Percentiles rank a stretch among this genome's conserved stretches.
phyloP scores from a whole-genome alignment of 2,329 filamentous ascomycete genomes.

The Cladosporium sp. region DNA sequence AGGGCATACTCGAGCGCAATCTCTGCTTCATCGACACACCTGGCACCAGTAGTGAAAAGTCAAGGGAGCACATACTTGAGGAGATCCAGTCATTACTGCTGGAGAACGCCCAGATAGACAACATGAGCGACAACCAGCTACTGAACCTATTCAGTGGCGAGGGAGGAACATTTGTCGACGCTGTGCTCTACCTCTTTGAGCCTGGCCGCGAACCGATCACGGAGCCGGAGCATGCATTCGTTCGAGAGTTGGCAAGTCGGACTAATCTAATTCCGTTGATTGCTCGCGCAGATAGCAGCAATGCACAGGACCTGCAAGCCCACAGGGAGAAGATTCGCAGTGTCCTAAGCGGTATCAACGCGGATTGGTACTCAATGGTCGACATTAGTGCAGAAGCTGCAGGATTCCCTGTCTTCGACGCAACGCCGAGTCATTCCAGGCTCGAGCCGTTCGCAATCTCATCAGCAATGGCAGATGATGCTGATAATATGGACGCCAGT shows the following conservation, averaged over 20 bases:
- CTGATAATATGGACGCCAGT: constrained; percentile 88
- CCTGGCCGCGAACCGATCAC: constrained; percentile 49
- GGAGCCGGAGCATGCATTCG: constrained; percentile 26
- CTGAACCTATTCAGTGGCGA: constrained; percentile 76
- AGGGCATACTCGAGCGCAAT: constrained; percentile 83
- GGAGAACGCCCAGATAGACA: constrained; percentile 54
- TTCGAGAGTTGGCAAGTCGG: constrained; percentile 59
- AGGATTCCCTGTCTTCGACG: constrained; percentile 12
- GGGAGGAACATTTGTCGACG: constrained; percentile 82
- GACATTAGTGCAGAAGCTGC: constrained; percentile 14
- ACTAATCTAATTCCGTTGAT: constrained; percentile 87
- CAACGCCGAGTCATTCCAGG: not conserved
- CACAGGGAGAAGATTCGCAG: not conserved
- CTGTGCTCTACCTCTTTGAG: constrained; percentile 78
- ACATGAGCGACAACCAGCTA: constrained; percentile 72
- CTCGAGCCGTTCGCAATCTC: constrained; percentile 71
- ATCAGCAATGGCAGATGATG: constrained; percentile 68
- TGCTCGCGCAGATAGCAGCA: constrained; percentile 68
- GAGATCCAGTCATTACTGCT: constrained; percentile 16
- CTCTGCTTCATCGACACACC: constrained; percentile 90
- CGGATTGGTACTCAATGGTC: constrained; percentile 21
- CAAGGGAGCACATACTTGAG: constrained; percentile 54
- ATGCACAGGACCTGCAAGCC: constrained; percentile 9
- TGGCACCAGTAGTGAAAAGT: constrained; percentile 61
- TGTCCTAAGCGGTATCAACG: constrained; percentile 3